Conservation (phyloP, 176 grass and related monocot genomes). For the Microstegium vimineum region DNA sequence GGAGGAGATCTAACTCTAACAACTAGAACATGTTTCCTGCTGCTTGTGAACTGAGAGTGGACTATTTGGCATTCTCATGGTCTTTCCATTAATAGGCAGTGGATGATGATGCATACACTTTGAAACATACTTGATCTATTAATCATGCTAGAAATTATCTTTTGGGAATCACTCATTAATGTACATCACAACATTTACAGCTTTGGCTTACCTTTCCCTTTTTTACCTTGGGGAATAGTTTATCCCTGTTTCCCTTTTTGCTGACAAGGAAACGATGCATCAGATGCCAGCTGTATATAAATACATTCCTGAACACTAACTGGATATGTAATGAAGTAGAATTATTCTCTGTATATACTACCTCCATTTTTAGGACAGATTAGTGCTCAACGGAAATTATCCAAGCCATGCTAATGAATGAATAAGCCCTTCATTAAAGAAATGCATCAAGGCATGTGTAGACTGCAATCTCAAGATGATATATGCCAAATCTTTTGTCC, state of each 20-base stretch:
- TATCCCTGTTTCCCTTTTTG: neutral
- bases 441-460: neutral
- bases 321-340: neutral
- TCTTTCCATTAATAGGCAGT: neutral
- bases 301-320: neutral
- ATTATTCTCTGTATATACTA: neutral
- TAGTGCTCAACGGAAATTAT: no score
- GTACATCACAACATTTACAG: neutral
- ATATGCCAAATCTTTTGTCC: neutral
- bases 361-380: neutral
- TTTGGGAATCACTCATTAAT: neutral
- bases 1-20: no score
- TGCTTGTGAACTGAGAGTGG: neutral
- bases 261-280: neutral
- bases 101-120: neutral
- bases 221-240: neutral
- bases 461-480: neutral
- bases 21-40: neutral
- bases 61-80: neutral
- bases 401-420: no score
- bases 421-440: neutral
- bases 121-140: neutral
- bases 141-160: neutral
- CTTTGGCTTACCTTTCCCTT: neutral
- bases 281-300: neutral